These are phyloP conservation scores for Crithidia mellificae DNA, from an alignment of 208 protist species.

Conservation along the genomic window DNA sequence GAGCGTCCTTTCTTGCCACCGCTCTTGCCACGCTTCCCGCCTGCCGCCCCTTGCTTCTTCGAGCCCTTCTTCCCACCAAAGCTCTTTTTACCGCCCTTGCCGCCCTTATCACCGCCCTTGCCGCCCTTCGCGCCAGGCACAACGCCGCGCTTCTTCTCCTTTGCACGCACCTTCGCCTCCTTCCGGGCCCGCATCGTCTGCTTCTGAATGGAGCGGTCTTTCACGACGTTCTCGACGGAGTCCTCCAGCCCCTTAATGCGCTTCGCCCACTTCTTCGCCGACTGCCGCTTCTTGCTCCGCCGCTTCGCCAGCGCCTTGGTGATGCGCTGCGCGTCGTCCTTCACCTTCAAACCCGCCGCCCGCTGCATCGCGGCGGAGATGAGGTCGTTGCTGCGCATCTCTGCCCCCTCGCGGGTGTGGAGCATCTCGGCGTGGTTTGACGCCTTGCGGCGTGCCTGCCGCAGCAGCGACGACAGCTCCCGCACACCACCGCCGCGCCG, in stretches of 20 bases:
- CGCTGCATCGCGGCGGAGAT: constrained; percentile 64
- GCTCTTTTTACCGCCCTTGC: constrained; percentile 12
- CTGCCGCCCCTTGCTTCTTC: constrained; percentile 16
- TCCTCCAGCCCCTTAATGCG: constrained; percentile 58
- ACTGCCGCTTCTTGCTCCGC: constrained; percentile 78
- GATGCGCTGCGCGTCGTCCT: constrained; percentile 71
- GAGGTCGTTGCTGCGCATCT: constrained; percentile 57
- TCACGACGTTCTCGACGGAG: constrained; percentile 74
- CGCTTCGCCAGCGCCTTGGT: constrained; percentile 72
- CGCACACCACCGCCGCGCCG: constrained; percentile 78
- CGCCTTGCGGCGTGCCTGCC: constrained; percentile 44
- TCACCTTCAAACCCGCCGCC: constrained; percentile 61
- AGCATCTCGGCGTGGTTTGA: constrained; percentile 48
- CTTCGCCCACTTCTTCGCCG: constrained; percentile 78
- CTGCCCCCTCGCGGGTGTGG: constrained; percentile 35
- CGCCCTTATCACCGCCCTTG: constrained; percentile 4
- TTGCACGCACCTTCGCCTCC: constrained; percentile 31
- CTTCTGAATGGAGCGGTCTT: constrained; percentile 48
- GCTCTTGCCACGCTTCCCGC: too few relatives aligned
- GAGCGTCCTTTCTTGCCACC: constrained; percentile 23
- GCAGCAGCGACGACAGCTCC: constrained; percentile 62
- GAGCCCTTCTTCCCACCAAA: background rate
- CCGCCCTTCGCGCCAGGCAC: background rate
- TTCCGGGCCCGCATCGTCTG: constrained; percentile 39
- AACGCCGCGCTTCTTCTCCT: constrained; percentile 30